A percentile compares a stretch with the other conserved stretches of the same genome.
phyloP scores from a whole-genome alignment of 164 flowering plant species.

The Saururus chinensis region DNA sequence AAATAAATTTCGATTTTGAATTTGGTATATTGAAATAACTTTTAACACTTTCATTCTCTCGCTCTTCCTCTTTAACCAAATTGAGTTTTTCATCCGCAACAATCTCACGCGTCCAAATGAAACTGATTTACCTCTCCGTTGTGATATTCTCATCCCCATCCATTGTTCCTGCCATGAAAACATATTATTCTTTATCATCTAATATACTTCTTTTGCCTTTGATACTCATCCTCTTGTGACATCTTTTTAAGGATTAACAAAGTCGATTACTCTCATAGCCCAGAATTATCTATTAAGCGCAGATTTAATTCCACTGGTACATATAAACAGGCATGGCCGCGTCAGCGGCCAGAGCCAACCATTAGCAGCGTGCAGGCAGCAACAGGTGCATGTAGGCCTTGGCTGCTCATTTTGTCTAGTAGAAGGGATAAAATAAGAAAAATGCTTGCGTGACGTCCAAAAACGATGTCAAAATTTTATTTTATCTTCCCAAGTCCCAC shows the following conservation, averaged over 20 bases:
- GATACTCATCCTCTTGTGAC: constrained; percentile 17
- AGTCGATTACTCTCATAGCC: constrained; percentile 12
- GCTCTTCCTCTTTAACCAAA: constrained; percentile 20
- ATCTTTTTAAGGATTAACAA: constrained; percentile 32
- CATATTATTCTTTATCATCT: constrained; percentile 20
- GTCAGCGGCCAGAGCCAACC: no score
- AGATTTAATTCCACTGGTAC: no score
- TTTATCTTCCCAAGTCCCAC: no score
- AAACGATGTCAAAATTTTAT: no score
- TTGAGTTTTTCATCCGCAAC: constrained; percentile 22
- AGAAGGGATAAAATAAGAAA: no score
- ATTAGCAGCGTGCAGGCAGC: no score
- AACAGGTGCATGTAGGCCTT: no score
- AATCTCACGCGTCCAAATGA: constrained; percentile 12
- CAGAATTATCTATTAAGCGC: constrained; percentile 13
- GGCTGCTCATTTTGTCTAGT: no score
- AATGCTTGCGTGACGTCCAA: no score
- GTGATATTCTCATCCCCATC: constrained; percentile 36
- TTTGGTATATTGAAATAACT: no score
- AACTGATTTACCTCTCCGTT: constrained; percentile 14
- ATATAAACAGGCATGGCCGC: no score
- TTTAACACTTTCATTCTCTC: constrained; percentile 24
- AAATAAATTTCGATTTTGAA: no score
- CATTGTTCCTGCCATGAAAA: constrained; percentile 26
- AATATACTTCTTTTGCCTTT: constrained; percentile 12